Percentiles rank a stretch among this genome's conserved stretches.
Conservation (phyloP, 306 rosid species). For the Mucuna pruriens region DNA sequence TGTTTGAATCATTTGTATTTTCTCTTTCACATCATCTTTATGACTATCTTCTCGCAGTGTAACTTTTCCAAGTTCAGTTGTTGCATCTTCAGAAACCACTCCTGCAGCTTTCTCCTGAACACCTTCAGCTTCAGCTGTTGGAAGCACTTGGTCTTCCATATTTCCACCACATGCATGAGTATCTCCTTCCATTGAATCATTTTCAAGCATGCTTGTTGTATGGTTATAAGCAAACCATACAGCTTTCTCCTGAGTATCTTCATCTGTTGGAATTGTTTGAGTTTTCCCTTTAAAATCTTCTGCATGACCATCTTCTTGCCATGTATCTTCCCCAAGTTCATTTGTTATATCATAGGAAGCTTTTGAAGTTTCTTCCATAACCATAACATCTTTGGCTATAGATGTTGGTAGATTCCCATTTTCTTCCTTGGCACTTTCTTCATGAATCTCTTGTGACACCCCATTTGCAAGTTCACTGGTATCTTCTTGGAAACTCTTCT, state of each 20-base stretch:
- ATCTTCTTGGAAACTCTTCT: slow-evolving; percentile 15
- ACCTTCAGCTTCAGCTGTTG: slow-evolving; percentile 31
- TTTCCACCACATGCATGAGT: slow-evolving; percentile 27
- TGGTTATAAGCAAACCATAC: slow-evolving; percentile 31
- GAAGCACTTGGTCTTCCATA: slow-evolving; percentile 34
- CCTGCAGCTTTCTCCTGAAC: background rate
- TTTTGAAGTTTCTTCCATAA: slow-evolving; percentile 35
- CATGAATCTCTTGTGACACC: slow-evolving; percentile 31
- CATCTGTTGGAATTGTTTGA: slow-evolving; percentile 39
- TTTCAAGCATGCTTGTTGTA: slow-evolving; percentile 26
- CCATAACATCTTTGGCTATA: slow-evolving; percentile 32
- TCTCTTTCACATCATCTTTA: slow-evolving; percentile 36
- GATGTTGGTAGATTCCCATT: slow-evolving; percentile 35
- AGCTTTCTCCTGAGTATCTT: slow-evolving; percentile 37
- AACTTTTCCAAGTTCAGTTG: slow-evolving; percentile 43
- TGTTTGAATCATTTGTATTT: slow-evolving; percentile 32
- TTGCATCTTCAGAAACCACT: slow-evolving; percentile 8
- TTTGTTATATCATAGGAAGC: slow-evolving; percentile 42
- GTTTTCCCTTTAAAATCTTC: slow-evolving; percentile 44
- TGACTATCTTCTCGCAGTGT: slow-evolving; percentile 36
- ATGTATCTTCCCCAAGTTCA: slow-evolving; percentile 17
- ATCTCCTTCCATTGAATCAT: slow-evolving; percentile 38
- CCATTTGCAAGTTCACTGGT: slow-evolving; percentile 36
- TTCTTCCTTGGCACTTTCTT: slow-evolving; percentile 41
- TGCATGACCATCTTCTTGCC: slow-evolving; percentile 27